Percentiles rank a stretch among this genome's conserved stretches.
These are phyloP conservation scores for Rhodotorula sp. DNA, from an alignment of 1,284 basidiomycete genomes.

Conservation along the genomic window DNA sequence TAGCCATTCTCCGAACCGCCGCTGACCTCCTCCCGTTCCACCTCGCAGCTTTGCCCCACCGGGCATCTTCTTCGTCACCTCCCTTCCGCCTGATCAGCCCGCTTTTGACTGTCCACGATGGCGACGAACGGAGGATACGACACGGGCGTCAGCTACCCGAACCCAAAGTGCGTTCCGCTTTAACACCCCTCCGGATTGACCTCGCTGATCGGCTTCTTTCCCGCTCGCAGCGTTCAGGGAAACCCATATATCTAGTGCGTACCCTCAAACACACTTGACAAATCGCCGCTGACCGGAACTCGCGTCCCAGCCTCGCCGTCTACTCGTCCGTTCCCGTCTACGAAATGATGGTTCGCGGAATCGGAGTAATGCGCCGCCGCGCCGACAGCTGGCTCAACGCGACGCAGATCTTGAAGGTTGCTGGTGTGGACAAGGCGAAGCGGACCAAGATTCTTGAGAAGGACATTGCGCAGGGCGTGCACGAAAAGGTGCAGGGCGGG, in stretches of 20 bases:
- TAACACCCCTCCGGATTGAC: too few relatives aligned
- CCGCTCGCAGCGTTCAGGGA: slow-evolving; percentile 22
- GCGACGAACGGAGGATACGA: slow-evolving; percentile 4
- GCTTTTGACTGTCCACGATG: background rate
- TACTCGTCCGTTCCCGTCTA: slow-evolving; percentile 53
- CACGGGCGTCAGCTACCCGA: slow-evolving; percentile 26
- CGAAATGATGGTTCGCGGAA: slow-evolving; percentile 72
- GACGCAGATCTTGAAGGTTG: slow-evolving; percentile 98
- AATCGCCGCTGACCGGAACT: background rate
- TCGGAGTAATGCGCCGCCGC: slow-evolving; percentile 95
- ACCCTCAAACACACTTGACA: background rate
- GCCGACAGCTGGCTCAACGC: slow-evolving; percentile 91
- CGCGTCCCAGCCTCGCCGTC: slow-evolving; percentile 39
- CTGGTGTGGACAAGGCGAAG: slow-evolving; percentile 93
- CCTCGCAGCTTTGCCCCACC: slow-evolving; percentile 8
- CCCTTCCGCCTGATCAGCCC: too few relatives aligned
- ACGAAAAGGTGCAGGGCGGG: slow-evolving; percentile 98
- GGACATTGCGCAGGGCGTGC: slow-evolving; percentile 85
- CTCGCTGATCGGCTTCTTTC: too few relatives aligned
- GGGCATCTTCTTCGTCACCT: too few relatives aligned
- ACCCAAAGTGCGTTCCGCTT: slow-evolving; percentile 30
- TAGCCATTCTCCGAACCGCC: too few relatives aligned
- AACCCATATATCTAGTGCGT: slow-evolving; percentile 41
- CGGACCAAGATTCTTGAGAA: slow-evolving; percentile 98
- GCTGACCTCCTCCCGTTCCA: too few relatives aligned